A percentile compares a stretch with the other conserved stretches of the same genome.
Conservation (phyloP, 1,284 basidiomycete genomes). For the Singerocomus inundabilis region DNA sequence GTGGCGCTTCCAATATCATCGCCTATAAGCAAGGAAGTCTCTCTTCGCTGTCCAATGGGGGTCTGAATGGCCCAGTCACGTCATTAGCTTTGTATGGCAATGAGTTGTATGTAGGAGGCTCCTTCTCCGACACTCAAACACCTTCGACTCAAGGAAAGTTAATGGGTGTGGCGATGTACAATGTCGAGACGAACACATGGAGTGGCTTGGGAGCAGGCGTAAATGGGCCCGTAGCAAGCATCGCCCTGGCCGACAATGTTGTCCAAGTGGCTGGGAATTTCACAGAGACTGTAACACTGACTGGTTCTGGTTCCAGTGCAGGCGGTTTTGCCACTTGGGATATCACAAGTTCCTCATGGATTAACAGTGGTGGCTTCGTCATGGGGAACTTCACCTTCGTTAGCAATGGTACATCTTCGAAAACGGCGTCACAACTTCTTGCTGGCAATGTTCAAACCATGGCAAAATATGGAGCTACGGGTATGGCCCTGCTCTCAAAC, state of each 20-base stretch:
- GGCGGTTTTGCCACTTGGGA: conserved; percentile 83
- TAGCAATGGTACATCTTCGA: conserved; percentile 53
- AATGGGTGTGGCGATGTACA: conserved; percentile 73
- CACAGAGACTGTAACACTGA: conserved; percentile 47
- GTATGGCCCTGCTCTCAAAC: conserved; percentile 70
- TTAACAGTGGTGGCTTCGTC: conserved; percentile 69
- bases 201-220: conserved; percentile 71
- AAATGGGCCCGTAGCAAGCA: conserved; percentile 67
- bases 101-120: conserved; percentile 80
- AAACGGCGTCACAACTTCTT: conserved; percentile 49
- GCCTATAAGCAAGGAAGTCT: conserved; percentile 64
- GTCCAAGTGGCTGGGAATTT: conserved; percentile 79
- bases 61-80: conserved; percentile 76
- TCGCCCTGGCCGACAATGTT: conserved; percentile 52
- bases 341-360: conserved; percentile 62
- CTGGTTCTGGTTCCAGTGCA: conserved; percentile 40
- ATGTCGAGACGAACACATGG: conserved; percentile 71
- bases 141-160: conserved; percentile 54
- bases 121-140: conserved; percentile 71
- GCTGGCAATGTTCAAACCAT: conserved; percentile 62
- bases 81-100: conserved; percentile 60
- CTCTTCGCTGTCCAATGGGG: conserved; percentile 53
- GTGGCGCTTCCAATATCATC: conserved; percentile 70
- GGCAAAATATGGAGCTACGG: conserved; percentile 64
- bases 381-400: conserved; percentile 74